A percentile compares a stretch with the other conserved stretches of the same genome.
Evolutionary conservation across 371 early-diverging fungal species (phyloP).

Genomic region (Mortierella sp.): DNA sequence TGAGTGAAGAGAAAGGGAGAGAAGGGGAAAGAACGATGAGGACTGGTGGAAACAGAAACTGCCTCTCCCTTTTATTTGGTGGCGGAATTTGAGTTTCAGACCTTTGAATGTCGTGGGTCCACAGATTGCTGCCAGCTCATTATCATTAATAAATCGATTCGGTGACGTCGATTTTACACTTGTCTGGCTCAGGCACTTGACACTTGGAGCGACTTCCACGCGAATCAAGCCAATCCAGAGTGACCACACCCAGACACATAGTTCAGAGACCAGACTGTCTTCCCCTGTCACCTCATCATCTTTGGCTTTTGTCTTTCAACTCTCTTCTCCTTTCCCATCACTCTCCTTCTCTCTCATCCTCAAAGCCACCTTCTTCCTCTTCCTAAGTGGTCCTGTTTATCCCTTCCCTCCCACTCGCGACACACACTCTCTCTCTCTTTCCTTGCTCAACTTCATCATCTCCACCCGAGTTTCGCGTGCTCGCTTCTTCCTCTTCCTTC

Average conservation of each 20-base stretch:
- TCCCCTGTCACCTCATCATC: background rate
- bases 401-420: too few relatives aligned
- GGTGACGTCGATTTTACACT: background rate
- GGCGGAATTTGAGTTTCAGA: background rate
- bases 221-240: background rate
- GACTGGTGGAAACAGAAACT: background rate
- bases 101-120: slow-evolving; percentile 37
- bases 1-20: background rate
- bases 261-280: too few relatives aligned
- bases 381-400: too few relatives aligned
- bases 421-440: background rate
- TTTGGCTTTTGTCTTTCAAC: background rate
- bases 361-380: background rate
- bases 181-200: background rate
- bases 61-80: background rate
- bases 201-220: background rate
- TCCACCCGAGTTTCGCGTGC: background rate
- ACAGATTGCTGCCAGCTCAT: slow-evolving; percentile 24
- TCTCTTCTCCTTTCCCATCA: background rate
- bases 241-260: background rate
- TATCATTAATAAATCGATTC: background rate
- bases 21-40: background rate
- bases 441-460: background rate
- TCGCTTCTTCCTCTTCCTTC: background rate
- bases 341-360: background rate